A percentile compares a stretch with the other conserved stretches of the same genome.
Conservation (phyloP, 345 rosid species). For the Pistacia atlantica region DNA sequence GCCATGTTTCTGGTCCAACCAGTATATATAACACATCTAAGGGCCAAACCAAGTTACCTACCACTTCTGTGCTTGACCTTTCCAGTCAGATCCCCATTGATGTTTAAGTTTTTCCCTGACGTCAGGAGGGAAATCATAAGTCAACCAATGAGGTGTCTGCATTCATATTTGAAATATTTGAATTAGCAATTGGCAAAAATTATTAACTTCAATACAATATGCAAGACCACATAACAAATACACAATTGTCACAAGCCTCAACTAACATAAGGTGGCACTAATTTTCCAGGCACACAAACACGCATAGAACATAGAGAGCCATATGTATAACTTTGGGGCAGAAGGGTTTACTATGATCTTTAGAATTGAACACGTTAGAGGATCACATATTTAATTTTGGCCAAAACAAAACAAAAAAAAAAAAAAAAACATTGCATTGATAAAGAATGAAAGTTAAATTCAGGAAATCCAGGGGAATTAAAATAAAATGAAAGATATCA, state of each 20-base stretch:
- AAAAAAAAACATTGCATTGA: too few species aligned
- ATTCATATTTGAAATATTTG: neutral
- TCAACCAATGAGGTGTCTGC: constrained; percentile 83
- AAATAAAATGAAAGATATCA: too few species aligned
- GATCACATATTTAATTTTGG: neutral
- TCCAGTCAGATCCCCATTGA: constrained; percentile 93
- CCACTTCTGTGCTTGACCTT: constrained; percentile 99
- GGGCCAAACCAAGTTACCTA: constrained; percentile 31
- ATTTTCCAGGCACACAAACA: neutral
- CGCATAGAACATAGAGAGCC: too few species aligned
- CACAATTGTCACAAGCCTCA: neutral
- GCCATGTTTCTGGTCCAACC: neutral
- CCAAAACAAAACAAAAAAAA: too few species aligned
- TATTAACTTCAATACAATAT: neutral
- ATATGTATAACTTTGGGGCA: too few species aligned
- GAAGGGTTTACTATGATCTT: neutral
- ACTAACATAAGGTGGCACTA: neutral
- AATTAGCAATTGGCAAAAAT: neutral
- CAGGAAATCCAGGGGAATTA: too few species aligned
- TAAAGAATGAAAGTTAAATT: too few species aligned
- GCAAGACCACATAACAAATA: neutral
- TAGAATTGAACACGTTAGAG: neutral
- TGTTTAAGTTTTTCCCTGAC: constrained; percentile 80
- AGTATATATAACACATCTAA: neutral
- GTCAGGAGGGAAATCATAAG: constrained; percentile 90